phyloP scores from a whole-genome alignment of 106 monocot species.

The Dioscorea alata region DNA sequence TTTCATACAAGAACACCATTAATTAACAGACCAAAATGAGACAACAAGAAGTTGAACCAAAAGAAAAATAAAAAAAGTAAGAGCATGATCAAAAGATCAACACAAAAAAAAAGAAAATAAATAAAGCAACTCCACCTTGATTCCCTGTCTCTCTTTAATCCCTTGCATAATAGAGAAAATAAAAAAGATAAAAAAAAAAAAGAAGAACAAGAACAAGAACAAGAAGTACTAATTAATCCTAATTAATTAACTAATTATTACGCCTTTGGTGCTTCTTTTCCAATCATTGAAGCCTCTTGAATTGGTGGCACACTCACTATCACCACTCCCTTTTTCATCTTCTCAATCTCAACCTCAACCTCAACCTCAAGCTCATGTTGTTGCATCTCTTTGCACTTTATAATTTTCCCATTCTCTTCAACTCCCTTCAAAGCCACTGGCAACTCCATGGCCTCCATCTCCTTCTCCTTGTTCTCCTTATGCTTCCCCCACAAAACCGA shows the following conservation, averaged over 20 bases:
- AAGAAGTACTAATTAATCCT: conserved; percentile 7
- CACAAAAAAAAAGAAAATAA: too few relatives aligned
- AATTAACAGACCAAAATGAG: neutral
- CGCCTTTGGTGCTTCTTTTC: conserved; percentile 14
- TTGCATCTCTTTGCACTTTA: conserved; percentile 15
- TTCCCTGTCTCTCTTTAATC: too few relatives aligned
- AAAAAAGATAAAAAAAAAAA: neutral
- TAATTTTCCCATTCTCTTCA: conserved; percentile 24
- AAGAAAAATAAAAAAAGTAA: neutral
- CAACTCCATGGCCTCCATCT: conserved; percentile 34
- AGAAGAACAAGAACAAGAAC: conserved; percentile 9
- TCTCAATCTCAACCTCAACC: conserved; percentile 19
- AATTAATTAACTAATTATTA: neutral
- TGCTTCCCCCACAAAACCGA: conserved; percentile 91
- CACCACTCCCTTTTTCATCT: conserved; percentile 15
- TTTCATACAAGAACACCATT: neutral
- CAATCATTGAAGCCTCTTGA: conserved; percentile 25
- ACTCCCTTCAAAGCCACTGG: conserved; percentile 28
- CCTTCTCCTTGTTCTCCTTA: conserved; percentile 74
- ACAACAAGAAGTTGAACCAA: conserved; percentile 1
- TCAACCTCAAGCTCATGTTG: conserved; percentile 30
- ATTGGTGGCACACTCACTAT: conserved; percentile 4
- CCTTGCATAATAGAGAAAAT: neutral
- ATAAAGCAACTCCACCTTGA: too few relatives aligned
- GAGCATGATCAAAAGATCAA: too few relatives aligned